Evolutionary conservation across 75 land plant genomes (phyloP), one percentile per base, ranked within the genome.

Genomic region (Picea glauca): DNA sequence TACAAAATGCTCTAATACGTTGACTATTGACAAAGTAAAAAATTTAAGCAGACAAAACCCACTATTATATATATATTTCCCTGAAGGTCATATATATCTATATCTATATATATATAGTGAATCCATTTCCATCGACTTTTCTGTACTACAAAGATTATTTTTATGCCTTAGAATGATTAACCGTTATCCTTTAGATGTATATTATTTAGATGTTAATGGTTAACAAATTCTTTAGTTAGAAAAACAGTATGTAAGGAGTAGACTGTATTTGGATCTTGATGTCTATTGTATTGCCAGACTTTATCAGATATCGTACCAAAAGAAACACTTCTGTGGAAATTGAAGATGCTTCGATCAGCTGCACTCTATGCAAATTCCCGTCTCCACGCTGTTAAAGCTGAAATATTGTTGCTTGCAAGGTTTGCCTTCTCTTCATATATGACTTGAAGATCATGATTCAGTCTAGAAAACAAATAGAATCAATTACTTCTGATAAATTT

Each of bases 321-420:
- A 79, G 90, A 91, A 1, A 83, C 89, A 63, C 85, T 97, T 75
- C 58, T 80, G 56, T 97, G 99, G 99, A 97, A 95, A 80, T 60
- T 97, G 30, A 90, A 91, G 83, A 80, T 97, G 80, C 84, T 97
- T 26, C 80, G 82, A 74, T 75, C 88, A 66, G 94, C 87, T 76
- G 87, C 95, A 63, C 76, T 85, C 40, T 97, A 95, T 85, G 86
- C 91, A 40, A 97, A 97, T 82, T 90, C 99, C 17, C 95, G 99
- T 46, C 90, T 97, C 3, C 98, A 93, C 86, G 96, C 94, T 78
- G 90, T 97, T 38, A 90, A 85, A 74, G 98, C 98, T 78, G 92
- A 91, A 78, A 98, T 93, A 60, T 87, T 95, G 30, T 77, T 97
- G 31, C 91, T 97, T 56, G 91, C 91, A 74, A 97, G 99, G 99